Percentiles rank a stretch among this genome's conserved stretches.
These are phyloP conservation scores for Rhizophora mangle DNA, from an alignment of 345 rosid genomes.

Conservation along the genomic window DNA sequence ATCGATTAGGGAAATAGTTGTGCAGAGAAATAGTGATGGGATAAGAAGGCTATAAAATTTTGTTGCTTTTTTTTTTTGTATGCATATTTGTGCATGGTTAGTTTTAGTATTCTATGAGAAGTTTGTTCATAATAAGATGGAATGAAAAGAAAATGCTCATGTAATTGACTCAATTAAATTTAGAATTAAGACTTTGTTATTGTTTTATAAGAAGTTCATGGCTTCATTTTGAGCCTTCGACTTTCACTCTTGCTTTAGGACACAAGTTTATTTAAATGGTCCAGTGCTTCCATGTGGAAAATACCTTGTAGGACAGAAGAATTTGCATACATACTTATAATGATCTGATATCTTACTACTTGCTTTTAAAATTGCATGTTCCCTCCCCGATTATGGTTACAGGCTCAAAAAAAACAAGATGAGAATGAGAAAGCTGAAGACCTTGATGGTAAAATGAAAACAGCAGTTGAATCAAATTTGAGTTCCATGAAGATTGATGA, in stretches of 20 bases:
- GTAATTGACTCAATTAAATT: too few species aligned
- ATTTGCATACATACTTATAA: background rate
- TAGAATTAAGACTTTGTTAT: background rate
- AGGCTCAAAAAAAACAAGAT: slow-evolving; percentile 35
- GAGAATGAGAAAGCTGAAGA: slow-evolving; percentile 44
- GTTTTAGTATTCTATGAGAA: background rate
- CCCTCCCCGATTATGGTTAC: slow-evolving; percentile 25
- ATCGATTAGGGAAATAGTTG: too few species aligned
- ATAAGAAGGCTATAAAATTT: too few species aligned
- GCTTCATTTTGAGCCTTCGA: background rate
- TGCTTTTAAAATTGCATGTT: slow-evolving; percentile 6
- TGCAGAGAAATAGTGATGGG: too few species aligned
- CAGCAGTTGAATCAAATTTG: slow-evolving; percentile 27
- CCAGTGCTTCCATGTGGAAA: background rate
- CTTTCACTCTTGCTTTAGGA: background rate
- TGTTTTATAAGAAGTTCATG: background rate
- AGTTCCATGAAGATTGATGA: slow-evolving; percentile 36
- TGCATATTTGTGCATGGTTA: background rate
- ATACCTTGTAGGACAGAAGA: background rate
- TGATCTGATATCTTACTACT: slow-evolving; percentile 4
- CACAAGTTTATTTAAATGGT: background rate
- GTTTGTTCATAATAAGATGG: background rate
- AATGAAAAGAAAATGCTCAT: too few species aligned
- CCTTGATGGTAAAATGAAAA: slow-evolving; percentile 41
- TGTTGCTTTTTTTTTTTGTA: background rate